These are phyloP conservation scores for Solanum aculeatissimum DNA, from an alignment of 305 asterid species.

Conservation along the genomic window DNA sequence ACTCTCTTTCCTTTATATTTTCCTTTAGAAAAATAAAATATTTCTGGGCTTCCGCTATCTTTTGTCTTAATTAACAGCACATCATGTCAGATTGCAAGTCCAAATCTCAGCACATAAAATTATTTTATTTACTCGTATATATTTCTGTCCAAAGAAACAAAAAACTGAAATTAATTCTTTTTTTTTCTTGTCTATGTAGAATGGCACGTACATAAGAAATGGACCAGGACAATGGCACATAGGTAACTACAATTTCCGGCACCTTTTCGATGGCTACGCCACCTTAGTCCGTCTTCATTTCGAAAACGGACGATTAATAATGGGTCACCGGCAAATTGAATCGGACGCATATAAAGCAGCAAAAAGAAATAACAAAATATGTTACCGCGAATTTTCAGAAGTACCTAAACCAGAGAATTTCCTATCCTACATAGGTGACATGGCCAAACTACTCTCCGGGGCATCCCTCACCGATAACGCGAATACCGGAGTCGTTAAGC, in stretches of 20 bases:
- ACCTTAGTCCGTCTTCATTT: conserved; percentile 83
- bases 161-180: not conserved
- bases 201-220: conserved; percentile 83
- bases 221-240: conserved; percentile 96
- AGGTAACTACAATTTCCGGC: conserved; percentile 82
- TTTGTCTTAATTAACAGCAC: not conserved
- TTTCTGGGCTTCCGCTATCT: not conserved
- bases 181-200: conserved; percentile 36
- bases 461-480: conserved; percentile 89
- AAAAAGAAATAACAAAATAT: conserved; percentile 43
- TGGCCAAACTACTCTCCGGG: conserved; percentile 75
- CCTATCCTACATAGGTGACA: conserved; percentile 64
- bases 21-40: not conserved
- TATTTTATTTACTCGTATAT: not conserved
- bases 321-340: conserved; percentile 86
- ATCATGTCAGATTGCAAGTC: not conserved
- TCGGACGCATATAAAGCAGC: conserved; percentile 89
- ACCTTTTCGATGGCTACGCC: conserved; percentile 94
- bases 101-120: not conserved
- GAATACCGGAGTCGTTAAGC: conserved; percentile 80
- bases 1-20: not conserved
- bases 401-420: conserved; percentile 63
- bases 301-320: conserved; percentile 36
- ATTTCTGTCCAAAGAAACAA: not conserved
- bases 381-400: conserved; percentile 85